Conservation (phyloP, 2,329 filamentous ascomycete species). For the Keithomyces neogunnii region DNA sequence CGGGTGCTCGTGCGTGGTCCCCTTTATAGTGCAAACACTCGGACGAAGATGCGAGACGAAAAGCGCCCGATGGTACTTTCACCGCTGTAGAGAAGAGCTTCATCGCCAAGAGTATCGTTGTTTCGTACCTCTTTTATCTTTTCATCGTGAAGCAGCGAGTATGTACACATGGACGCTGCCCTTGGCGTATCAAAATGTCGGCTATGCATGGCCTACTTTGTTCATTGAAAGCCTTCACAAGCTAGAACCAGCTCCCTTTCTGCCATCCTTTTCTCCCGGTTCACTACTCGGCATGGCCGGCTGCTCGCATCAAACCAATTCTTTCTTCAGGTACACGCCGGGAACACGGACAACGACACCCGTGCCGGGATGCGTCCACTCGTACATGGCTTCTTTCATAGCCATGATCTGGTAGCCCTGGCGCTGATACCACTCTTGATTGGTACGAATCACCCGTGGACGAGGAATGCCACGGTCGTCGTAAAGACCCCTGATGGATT, state of each 20-base stretch:
- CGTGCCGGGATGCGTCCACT: conserved; percentile 9
- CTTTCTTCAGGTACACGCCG: conserved; percentile 17
- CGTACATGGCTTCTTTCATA: conserved; percentile 10
- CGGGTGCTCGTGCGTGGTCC: not conserved
- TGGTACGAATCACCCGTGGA: conserved; percentile 18
- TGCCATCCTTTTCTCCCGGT: no score
- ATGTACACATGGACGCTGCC: no score
- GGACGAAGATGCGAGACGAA: not conserved
- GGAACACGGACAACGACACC: conserved; percentile 8
- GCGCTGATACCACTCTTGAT: conserved; percentile 21
- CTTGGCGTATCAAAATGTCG: no score
- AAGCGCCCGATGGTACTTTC: not conserved
- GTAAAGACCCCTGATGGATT: conserved; percentile 16
- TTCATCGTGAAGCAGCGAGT: no score
- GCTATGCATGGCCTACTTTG: no score
- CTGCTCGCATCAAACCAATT: not conserved
- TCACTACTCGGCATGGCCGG: no score
- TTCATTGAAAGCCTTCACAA: no score
- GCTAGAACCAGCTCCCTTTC: no score
- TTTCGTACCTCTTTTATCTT: no score
- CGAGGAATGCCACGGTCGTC: conserved; percentile 16
- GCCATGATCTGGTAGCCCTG: conserved; percentile 18
- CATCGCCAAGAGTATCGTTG: no score
- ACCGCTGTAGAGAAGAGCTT: no score
- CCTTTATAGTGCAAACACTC: not conserved